A percentile compares a stretch with the other conserved stretches of the same genome.
Evolutionary conservation across 768 basidiomycete genomes (phyloP).

Genomic region (Macrolepiota albuminosa): DNA sequence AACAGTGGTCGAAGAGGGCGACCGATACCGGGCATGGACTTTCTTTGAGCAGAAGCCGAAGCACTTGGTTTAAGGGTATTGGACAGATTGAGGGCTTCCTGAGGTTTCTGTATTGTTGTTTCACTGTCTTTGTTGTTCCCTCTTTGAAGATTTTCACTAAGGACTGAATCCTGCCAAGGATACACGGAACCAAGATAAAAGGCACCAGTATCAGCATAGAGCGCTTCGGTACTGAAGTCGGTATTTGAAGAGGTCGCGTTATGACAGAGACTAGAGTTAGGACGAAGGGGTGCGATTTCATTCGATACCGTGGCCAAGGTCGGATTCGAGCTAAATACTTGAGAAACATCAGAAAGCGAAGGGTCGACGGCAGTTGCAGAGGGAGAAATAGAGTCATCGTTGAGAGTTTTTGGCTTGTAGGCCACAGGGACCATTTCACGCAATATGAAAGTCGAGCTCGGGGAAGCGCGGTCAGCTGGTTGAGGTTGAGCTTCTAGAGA

Average conservation of each 20-base stretch:
- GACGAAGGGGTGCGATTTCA: neutral
- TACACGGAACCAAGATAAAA: neutral
- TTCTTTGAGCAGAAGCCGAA: neutral
- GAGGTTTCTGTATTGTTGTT: neutral
- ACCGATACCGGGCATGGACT: neutral
- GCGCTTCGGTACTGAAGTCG: neutral
- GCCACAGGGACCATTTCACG: slow-evolving; percentile 11
- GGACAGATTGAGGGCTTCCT: neutral
- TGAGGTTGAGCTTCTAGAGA: slow-evolving; percentile 1
- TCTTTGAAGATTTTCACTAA: neutral
- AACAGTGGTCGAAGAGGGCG: neutral
- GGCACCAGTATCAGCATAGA: neutral
- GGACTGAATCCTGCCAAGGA: neutral
- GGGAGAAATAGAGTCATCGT: neutral
- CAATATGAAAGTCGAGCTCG: slow-evolving; percentile 12
- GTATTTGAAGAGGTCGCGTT: neutral
- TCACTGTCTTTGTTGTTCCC: neutral
- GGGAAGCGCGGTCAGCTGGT: neutral
- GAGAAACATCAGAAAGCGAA: neutral
- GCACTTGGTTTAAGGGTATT: neutral
- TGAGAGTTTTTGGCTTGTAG: slow-evolving; percentile 1
- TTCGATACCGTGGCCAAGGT: neutral
- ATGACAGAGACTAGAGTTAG: neutral
- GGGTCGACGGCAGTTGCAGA: neutral
- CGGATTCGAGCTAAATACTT: neutral